Percentiles rank a stretch among this genome's conserved stretches.
phyloP scores from a whole-genome alignment of 2,329 filamentous ascomycete genomes.

The Talaromyces marneffei region DNA sequence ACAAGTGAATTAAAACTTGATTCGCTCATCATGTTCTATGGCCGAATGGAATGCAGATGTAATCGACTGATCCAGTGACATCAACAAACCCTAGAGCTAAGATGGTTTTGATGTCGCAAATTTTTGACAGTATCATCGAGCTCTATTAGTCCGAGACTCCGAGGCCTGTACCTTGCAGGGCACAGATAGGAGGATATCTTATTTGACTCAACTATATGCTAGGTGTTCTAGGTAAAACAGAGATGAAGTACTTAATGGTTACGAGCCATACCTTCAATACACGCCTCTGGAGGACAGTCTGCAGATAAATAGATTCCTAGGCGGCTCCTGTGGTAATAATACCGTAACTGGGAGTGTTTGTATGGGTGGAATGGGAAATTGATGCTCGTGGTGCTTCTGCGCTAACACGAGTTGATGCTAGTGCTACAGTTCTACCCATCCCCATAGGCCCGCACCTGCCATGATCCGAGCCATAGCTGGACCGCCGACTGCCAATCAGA shows the following conservation, averaged over 20 bases:
- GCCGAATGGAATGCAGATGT: neutral
- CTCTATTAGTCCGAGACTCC: neutral
- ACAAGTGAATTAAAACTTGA: neutral
- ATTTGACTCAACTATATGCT: neutral
- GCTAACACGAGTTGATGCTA: constrained; percentile 5
- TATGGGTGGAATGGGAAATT: neutral
- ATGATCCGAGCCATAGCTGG: constrained; percentile 9
- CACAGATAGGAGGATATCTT: neutral
- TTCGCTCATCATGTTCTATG: neutral
- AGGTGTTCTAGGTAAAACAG: constrained; percentile 39
- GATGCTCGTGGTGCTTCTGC: neutral
- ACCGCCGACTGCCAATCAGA: neutral
- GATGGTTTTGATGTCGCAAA: neutral
- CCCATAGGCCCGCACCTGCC: constrained; percentile 12
- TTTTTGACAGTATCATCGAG: neutral
- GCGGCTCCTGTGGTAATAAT: neutral
- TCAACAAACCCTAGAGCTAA: neutral
- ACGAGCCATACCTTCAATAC: neutral
- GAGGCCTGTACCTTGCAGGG: neutral
- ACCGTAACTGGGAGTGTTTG: neutral
- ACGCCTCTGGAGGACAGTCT: neutral
- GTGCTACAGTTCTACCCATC: neutral
- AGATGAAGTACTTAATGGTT: neutral
- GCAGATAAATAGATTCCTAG: neutral
- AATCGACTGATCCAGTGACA: neutral